Conservation (phyloP, 352 stramenopile genomes). For the Elongisporangium senticosum region DNA sequence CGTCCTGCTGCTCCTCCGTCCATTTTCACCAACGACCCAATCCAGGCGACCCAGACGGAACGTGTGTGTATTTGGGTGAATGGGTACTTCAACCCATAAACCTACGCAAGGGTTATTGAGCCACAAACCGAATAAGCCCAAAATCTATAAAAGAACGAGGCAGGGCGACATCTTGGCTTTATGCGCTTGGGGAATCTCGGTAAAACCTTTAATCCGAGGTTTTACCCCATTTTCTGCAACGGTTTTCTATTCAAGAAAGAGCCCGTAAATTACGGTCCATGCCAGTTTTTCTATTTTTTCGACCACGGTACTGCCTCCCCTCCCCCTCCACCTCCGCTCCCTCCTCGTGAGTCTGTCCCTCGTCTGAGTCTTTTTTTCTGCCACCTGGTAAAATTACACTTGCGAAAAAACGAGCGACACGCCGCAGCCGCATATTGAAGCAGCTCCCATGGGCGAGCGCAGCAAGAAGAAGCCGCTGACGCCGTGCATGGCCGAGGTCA, state of each 20-base stretch:
- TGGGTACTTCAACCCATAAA: not conserved
- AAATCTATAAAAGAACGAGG: not conserved
- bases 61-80: not conserved
- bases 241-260: not conserved
- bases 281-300: not conserved
- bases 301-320: not conserved
- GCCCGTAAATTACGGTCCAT: not conserved
- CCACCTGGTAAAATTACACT: not conserved
- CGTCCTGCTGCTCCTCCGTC: conserved; percentile 24
- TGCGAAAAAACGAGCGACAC: conserved; percentile 4
- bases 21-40: not conserved
- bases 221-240: not conserved
- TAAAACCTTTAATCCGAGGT: not conserved
- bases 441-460: conserved; percentile 76
- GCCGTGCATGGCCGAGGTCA: conserved; percentile 82
- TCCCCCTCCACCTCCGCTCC: not conserved
- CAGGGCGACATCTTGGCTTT: not conserved
- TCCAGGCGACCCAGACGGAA: not conserved
- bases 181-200: not conserved
- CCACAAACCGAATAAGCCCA: no score
- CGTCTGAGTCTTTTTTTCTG: not conserved
- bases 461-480: conserved; percentile 27
- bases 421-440: conserved; percentile 20
- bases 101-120: no score
- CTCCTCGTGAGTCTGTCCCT: not conserved